These are phyloP conservation scores for Plasmodium inui DNA, from an alignment of 169 alveolate genomes.

Conservation along the genomic window DNA sequence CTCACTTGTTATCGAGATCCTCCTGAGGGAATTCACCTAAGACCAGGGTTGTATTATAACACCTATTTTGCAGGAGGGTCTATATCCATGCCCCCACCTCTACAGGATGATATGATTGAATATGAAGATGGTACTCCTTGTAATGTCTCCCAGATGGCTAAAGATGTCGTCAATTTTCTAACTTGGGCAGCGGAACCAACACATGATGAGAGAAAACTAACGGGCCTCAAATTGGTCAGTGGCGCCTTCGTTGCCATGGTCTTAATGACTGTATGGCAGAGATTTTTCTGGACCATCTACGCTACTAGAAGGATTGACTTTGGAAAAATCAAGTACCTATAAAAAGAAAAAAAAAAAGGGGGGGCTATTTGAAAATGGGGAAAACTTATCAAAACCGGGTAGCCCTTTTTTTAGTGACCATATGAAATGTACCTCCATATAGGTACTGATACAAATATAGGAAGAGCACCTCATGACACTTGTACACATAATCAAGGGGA, in stretches of 20 bases:
- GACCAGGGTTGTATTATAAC: conserved; percentile 95
- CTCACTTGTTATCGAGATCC: conserved; percentile 96
- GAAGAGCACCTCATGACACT: neutral
- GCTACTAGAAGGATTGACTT: conserved; percentile 91
- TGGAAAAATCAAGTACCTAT: conserved; percentile 85
- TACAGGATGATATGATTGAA: conserved; percentile 97
- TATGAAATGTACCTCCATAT: neutral
- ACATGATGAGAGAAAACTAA: conserved; percentile 89
- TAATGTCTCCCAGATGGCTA: conserved; percentile 96
- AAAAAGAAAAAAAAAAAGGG: no score
- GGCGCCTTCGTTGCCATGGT: conserved; percentile 87
- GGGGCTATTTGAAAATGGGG: neutral
- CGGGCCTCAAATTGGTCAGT: conserved; percentile 83
- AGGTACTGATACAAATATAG: neutral
- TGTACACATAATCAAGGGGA: neutral
- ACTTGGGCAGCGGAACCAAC: conserved; percentile 92
- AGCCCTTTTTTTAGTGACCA: neutral
- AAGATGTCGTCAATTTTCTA: conserved; percentile 89
- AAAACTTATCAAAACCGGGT: neutral
- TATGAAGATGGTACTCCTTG: conserved; percentile 98
- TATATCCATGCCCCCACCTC: conserved; percentile 98
- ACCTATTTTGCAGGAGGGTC: conserved; percentile 97
- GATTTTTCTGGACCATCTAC: conserved; percentile 89
- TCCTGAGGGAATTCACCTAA: conserved; percentile 95
- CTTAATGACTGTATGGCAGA: conserved; percentile 88